A percentile compares a stretch with the other conserved stretches of the same genome.
phyloP scores from a whole-genome alignment of 495 filamentous ascomycete species.

The Podospora anserina region DNA sequence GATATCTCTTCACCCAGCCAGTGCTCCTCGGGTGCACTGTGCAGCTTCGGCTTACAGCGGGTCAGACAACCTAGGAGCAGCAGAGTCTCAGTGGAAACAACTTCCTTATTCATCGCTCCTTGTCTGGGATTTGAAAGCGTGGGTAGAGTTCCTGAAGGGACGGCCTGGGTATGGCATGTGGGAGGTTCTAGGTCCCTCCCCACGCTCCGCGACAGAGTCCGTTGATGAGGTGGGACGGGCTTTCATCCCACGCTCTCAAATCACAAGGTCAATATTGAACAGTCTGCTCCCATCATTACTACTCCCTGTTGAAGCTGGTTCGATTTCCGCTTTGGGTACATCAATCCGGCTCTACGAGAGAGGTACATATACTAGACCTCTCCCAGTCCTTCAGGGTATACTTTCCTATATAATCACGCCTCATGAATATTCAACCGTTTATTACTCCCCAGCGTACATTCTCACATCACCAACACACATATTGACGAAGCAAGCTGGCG shows the following conservation, averaged over 20 bases:
- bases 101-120: neutral
- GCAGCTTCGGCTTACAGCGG: neutral
- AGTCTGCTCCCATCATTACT: neutral
- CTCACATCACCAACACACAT: neutral
- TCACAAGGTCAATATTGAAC: neutral
- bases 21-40: neutral
- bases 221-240: neutral
- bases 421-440: neutral
- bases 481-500: slow-evolving; percentile 14
- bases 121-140: neutral
- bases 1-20: neutral
- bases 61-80: neutral
- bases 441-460: neutral
- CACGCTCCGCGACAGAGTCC: neutral
- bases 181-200: neutral
- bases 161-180: neutral
- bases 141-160: neutral
- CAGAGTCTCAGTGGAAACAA: neutral
- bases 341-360: neutral
- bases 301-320: neutral
- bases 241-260: slow-evolving; percentile 9
- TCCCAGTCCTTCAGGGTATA: neutral
- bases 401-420: neutral
- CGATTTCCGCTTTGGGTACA: neutral
- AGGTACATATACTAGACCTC: neutral